Percentiles rank a stretch among this genome's conserved stretches.
Evolutionary conservation across 768 basidiomycete species (phyloP).

Genomic region (Termitomyces sp.): DNA sequence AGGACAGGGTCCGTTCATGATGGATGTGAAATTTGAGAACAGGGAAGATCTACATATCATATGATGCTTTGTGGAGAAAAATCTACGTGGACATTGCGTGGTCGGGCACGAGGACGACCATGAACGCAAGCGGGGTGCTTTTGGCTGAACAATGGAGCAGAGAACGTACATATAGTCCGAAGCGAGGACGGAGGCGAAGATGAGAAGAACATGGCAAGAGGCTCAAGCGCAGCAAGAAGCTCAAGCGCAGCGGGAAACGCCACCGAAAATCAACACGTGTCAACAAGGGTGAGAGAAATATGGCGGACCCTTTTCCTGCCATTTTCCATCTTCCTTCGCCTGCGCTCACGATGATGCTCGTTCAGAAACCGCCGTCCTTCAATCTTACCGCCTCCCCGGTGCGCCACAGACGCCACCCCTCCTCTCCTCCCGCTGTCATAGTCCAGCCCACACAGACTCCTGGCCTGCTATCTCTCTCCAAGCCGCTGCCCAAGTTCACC

Average conservation of each 20-base stretch:
- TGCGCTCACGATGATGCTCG: conserved; percentile 37
- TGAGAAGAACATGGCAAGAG: too few species aligned
- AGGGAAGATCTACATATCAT: background rate
- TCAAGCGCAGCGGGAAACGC: conserved; percentile 9
- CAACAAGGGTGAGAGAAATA: conserved; percentile 19
- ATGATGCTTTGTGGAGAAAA: too few species aligned
- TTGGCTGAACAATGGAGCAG: too few species aligned
- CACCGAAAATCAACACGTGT: conserved; percentile 17
- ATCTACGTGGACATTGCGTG: too few species aligned
- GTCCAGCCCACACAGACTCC: conserved; percentile 71
- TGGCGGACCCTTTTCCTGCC: conserved; percentile 9
- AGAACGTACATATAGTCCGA: too few species aligned
- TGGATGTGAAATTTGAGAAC: background rate
- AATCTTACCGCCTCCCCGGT: conserved; percentile 20
- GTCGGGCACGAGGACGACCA: too few species aligned
- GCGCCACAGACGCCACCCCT: conserved; percentile 63
- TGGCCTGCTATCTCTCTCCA: conserved; percentile 66
- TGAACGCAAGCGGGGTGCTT: too few species aligned
- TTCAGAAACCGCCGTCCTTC: conserved; percentile 37
- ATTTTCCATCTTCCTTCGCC: conserved; percentile 10
- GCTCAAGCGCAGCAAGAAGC: too few species aligned
- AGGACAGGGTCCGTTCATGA: background rate
- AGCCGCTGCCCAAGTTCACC: conserved; percentile 18
- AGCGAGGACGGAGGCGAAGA: too few species aligned
- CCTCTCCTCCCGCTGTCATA: conserved; percentile 57